phyloP scores from a whole-genome alignment of 2,329 filamentous ascomycete genomes.

The Capronia epimyces region DNA sequence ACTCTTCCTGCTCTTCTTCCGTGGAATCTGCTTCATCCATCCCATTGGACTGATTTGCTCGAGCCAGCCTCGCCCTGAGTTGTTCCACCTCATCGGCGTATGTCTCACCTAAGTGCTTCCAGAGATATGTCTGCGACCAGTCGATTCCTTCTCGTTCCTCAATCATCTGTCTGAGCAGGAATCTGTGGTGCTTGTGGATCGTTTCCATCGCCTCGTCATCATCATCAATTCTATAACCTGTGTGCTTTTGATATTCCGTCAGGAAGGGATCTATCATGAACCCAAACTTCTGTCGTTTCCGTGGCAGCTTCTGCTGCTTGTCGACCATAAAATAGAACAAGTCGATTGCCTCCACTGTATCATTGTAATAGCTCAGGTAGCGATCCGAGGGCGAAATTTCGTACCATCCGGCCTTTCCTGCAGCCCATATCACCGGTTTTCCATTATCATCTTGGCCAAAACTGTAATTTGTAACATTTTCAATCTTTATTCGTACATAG shows the following conservation, averaged over 20 bases:
- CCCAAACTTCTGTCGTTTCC: constrained; percentile 24
- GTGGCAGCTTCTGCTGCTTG: constrained; percentile 41
- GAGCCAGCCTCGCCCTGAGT: constrained; percentile 18
- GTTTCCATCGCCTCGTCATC: constrained; percentile 44
- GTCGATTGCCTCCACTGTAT: constrained; percentile 56
- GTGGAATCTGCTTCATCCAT: constrained; percentile 30
- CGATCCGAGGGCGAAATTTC: constrained; percentile 49
- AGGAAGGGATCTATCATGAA: constrained; percentile 29
- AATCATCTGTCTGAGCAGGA: constrained; percentile 45
- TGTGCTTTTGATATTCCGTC: constrained; percentile 29
- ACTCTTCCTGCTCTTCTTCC: constrained; percentile 25
- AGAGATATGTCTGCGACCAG: constrained; percentile 42
- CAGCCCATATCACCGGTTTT: constrained; percentile 55
- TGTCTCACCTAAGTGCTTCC: constrained; percentile 41
- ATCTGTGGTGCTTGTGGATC: constrained; percentile 42
- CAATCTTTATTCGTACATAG: constrained; percentile 40
- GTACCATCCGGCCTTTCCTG: constrained; percentile 59
- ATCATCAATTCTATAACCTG: constrained; percentile 34
- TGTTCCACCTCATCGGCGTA: constrained; percentile 31
- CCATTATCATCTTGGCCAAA: constrained; percentile 52
- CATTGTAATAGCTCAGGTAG: constrained; percentile 48
- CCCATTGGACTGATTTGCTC: constrained; percentile 17
- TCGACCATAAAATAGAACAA: constrained; percentile 59
- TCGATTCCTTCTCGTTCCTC: constrained; percentile 42
- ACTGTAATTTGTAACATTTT: constrained; percentile 46